Evolutionary conservation across 2,329 filamentous ascomycete species (phyloP).

Genomic region (Fusarium sp.): DNA sequence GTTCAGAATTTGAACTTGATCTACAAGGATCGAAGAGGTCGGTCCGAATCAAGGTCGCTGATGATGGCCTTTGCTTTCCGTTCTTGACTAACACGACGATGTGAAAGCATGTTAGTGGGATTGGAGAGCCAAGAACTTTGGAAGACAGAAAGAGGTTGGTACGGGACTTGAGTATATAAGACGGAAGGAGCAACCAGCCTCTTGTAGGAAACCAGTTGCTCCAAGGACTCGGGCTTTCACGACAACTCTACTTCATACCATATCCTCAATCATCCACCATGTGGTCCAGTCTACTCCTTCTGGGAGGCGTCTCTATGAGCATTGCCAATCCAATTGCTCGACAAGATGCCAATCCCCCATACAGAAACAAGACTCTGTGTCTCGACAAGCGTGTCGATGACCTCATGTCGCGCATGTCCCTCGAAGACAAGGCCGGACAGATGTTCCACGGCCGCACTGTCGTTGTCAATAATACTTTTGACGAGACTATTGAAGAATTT

Average conservation of each 20-base stretch:
- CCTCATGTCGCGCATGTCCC: conserved; percentile 60
- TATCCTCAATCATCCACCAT: conserved; percentile 6
- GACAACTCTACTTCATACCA: not conserved
- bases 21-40: conserved; percentile 18
- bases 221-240: conserved; percentile 4
- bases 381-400: conserved; percentile 63
- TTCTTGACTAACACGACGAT: conserved; percentile 12
- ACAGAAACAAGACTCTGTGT: conserved; percentile 44
- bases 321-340: conserved; percentile 31
- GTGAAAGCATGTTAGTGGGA: not conserved
- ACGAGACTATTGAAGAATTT: conserved; percentile 31
- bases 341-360: conserved; percentile 33
- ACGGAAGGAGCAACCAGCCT: not conserved
- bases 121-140: not conserved
- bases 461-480: conserved; percentile 38
- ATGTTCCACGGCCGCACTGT: conserved; percentile 56
- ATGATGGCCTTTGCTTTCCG: conserved; percentile 12
- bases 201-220: not conserved
- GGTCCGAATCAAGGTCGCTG: conserved; percentile 28
- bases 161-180: conserved; percentile 16
- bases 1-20: conserved; percentile 6
- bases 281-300: conserved; percentile 33
- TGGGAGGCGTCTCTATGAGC: conserved; percentile 29
- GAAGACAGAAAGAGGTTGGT: not conserved
- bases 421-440: conserved; percentile 64